Conservation (phyloP, 495 filamentous ascomycete genomes). For the Cetradonia linearis region DNA sequence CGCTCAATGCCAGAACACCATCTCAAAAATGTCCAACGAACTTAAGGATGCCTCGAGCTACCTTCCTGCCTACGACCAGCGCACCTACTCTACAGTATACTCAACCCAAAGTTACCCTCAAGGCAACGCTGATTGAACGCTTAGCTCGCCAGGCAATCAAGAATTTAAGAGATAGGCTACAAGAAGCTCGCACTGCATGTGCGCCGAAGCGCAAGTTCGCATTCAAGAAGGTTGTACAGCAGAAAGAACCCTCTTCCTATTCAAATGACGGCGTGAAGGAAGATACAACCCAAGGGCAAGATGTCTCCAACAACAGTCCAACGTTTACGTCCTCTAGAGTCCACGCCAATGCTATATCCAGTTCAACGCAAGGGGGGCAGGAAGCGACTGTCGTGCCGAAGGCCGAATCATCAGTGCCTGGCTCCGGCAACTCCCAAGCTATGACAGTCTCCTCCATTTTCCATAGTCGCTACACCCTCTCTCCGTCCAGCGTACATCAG, state of each 20-base stretch:
- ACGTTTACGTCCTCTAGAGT: neutral
- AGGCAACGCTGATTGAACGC: slow-evolving; percentile 9
- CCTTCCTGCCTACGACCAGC: slow-evolving; percentile 67
- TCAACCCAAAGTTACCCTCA: neutral
- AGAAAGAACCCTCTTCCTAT: slow-evolving; percentile 40
- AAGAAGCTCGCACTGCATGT: slow-evolving; percentile 45
- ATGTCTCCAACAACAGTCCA: too few relatives aligned
- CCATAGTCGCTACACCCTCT: neutral
- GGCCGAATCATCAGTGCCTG: neutral
- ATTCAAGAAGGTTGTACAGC: slow-evolving; percentile 47
- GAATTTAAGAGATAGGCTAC: slow-evolving; percentile 54
- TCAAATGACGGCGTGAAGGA: slow-evolving; percentile 25
- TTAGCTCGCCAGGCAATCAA: slow-evolving; percentile 48
- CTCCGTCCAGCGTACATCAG: neutral
- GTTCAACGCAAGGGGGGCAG: neutral
- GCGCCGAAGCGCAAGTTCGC: slow-evolving; percentile 60
- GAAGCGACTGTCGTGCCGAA: neutral
- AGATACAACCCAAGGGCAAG: neutral
- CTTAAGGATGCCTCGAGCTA: slow-evolving; percentile 59
- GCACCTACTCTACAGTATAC: slow-evolving; percentile 57
- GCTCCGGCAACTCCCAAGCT: neutral
- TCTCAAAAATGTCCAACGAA: slow-evolving; percentile 55
- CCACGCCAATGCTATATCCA: neutral
- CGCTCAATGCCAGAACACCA: slow-evolving; percentile 55
- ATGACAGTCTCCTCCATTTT: slow-evolving; percentile 5